Evolutionary conservation across 495 filamentous ascomycete genomes (phyloP), one percentile per base, ranked within the genome.

Genomic region (Tuber calosporum): DNA sequence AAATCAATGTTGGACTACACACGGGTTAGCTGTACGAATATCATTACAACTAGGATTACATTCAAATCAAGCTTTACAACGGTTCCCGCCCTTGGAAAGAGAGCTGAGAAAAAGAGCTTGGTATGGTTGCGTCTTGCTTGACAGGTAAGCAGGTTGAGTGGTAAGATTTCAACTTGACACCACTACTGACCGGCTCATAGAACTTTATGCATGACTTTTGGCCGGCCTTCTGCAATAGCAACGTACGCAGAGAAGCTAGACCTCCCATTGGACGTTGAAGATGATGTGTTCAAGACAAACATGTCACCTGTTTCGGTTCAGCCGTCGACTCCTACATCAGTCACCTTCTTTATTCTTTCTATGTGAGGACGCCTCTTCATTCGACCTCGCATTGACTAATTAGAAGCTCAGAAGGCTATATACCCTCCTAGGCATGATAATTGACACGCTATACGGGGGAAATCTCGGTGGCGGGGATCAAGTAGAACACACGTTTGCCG

Each of bases 171-270:
- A 30, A n/a, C 34, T 68, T 15, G 53, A 62, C 26, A 62, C 53
- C 53, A 34, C 26, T 20, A 48, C 43, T 71, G 34, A 71, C 38
- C 11, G 37, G 22, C 26, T 37, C 37, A 22, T 67, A 85, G 84
- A 53, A 84, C 81, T 0, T 72, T 86, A 39, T 84, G 85, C 70
- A 86, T 86, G 85, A 85, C 85, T 0, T 84, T 86, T 53, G 85
- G 85, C 0, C 79, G 84, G 0, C 84, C 84, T 7, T 78, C 80
- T 9, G 75, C 82, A 1, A 85, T 85, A 6, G 83, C 84, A 11
- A 82, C 83, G 13, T 81, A 79, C 72, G 83, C 83, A 36, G 80
- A 83, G 36, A 83, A 81, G 37, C 79, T 85, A 0, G 83, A 84
- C 38, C 75, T 85, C 19, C 84, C 83, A 2, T 71, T 80, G 6